Evolutionary conservation across 1,284 basidiomycete species (phyloP).

Genomic region (Psilocybe mexicana): DNA sequence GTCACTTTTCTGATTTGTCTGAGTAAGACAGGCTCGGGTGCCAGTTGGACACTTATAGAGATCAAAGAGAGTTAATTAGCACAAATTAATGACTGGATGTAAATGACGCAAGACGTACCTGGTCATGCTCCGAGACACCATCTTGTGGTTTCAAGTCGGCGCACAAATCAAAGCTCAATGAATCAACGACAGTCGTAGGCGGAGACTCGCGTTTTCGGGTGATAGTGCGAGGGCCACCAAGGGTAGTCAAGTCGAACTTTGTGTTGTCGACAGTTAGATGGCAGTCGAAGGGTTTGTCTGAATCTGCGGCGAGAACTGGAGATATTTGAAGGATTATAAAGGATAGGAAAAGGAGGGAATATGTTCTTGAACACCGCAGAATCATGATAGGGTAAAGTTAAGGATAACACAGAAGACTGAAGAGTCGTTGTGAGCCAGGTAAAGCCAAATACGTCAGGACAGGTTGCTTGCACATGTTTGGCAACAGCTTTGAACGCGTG

Average conservation of each 20-base stretch:
- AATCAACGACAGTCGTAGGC: conserved; percentile 50
- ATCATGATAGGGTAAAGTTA: conserved; percentile 27
- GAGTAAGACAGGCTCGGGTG: conserved; percentile 71
- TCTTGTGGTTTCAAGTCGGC: conserved; percentile 52
- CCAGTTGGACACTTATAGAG: conserved; percentile 58
- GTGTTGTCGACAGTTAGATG: conserved; percentile 43
- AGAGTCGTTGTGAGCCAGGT: not conserved
- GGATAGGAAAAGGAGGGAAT: conserved; percentile 25
- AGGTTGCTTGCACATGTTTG: conserved; percentile 15
- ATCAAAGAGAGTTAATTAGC: conserved; percentile 1
- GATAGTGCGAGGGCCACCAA: conserved; percentile 51
- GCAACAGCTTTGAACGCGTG: not conserved
- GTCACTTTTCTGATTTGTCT: conserved; percentile 58
- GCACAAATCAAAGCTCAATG: conserved; percentile 60
- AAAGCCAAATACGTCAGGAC: not conserved
- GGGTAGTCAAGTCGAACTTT: conserved; percentile 59
- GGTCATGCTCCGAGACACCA: conserved; percentile 56
- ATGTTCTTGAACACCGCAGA: conserved; percentile 24
- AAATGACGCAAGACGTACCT: conserved; percentile 47
- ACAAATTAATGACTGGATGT: not conserved
- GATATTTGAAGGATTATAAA: conserved; percentile 38
- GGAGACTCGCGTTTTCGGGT: conserved; percentile 45
- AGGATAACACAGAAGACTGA: not conserved
- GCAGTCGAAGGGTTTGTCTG: conserved; percentile 54
- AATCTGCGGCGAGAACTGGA: conserved; percentile 31